Evolutionary conservation across 768 basidiomycete genomes (phyloP).

Genomic region (Suillus subluteus): DNA sequence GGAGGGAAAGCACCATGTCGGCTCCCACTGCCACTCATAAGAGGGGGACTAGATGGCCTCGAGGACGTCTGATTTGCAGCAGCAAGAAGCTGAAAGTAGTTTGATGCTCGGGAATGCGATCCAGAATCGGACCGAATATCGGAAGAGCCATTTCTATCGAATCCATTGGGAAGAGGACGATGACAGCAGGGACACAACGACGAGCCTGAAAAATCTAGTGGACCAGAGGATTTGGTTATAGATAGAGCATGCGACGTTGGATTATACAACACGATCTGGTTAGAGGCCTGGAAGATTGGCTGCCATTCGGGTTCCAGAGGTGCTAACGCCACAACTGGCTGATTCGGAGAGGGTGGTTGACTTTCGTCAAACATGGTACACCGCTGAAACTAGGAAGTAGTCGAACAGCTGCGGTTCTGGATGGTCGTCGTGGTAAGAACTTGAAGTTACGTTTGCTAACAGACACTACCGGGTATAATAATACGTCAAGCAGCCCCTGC

Average conservation of each 20-base stretch:
- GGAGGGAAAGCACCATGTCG: slow-evolving; percentile 52
- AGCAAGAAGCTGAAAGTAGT: slow-evolving; percentile 82
- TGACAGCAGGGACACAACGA: slow-evolving; percentile 76
- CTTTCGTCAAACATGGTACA: slow-evolving; percentile 34
- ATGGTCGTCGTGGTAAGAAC: not conserved
- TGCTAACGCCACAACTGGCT: slow-evolving; percentile 33
- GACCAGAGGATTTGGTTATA: slow-evolving; percentile 45
- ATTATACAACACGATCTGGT: slow-evolving; percentile 89
- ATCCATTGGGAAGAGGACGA: slow-evolving; percentile 54
- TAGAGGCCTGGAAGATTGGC: slow-evolving; percentile 80
- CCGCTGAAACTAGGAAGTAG: not conserved
- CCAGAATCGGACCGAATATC: slow-evolving; percentile 42
- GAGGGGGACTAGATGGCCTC: slow-evolving; percentile 54
- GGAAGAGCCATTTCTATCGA: slow-evolving; percentile 31
- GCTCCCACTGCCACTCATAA: slow-evolving; percentile 21
- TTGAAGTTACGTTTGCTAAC: not conserved
- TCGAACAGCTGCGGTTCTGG: not conserved
- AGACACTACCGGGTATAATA: not conserved
- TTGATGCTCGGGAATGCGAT: slow-evolving; percentile 59
- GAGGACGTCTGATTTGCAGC: slow-evolving; percentile 69
- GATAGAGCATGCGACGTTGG: slow-evolving; percentile 83
- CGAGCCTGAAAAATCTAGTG: slow-evolving; percentile 29
- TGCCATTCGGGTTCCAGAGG: slow-evolving; percentile 57
- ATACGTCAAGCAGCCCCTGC: not conserved
- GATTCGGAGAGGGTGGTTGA: slow-evolving; percentile 34